Conservation (phyloP, 805 yeast species). For the Yarrowia keelungensis region DNA sequence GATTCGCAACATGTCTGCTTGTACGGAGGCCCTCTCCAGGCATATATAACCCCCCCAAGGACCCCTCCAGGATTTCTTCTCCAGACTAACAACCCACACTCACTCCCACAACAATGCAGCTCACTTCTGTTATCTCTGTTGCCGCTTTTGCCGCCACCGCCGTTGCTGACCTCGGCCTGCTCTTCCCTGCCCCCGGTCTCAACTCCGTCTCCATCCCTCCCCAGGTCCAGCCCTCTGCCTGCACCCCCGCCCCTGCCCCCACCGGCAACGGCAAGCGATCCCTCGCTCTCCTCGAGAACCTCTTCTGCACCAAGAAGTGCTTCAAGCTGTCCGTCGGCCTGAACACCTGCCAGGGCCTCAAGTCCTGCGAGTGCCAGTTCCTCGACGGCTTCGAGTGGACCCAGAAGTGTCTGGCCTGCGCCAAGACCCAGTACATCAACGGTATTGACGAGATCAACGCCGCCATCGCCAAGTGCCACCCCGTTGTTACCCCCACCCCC, state of each 20-base stretch:
- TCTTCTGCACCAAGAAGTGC: slow-evolving; percentile 38
- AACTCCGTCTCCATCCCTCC: slow-evolving; percentile 33
- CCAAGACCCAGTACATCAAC: slow-evolving; percentile 35
- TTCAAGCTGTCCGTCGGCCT: slow-evolving; percentile 37
- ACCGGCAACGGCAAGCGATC: slow-evolving; percentile 21
- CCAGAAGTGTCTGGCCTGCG: slow-evolving; percentile 36
- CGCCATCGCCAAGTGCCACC: slow-evolving; percentile 38
- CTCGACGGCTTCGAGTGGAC: slow-evolving; percentile 34
- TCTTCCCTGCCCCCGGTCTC: slow-evolving; percentile 30
- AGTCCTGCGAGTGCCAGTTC: slow-evolving; percentile 36
- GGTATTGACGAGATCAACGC: slow-evolving; percentile 38
- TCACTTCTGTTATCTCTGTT: slow-evolving; percentile 26
- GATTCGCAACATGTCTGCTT: neutral
- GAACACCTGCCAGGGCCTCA: slow-evolving; percentile 35
- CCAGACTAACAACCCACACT: slow-evolving; percentile 24
- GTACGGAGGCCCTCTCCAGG: neutral
- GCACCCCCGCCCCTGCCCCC: slow-evolving; percentile 30
- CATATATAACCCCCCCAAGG: slow-evolving; percentile 6
- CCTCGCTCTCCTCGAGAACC: slow-evolving; percentile 23
- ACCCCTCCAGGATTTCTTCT: neutral
- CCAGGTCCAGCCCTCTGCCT: slow-evolving; percentile 36
- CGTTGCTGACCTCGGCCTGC: slow-evolving; percentile 35
- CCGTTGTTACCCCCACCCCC: slow-evolving; percentile 21
- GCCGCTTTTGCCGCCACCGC: slow-evolving; percentile 34
- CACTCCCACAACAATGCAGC: slow-evolving; percentile 31